Evolutionary conservation across 306 rosid genomes (phyloP).

Genomic region (Ormosia semicastrata): DNA sequence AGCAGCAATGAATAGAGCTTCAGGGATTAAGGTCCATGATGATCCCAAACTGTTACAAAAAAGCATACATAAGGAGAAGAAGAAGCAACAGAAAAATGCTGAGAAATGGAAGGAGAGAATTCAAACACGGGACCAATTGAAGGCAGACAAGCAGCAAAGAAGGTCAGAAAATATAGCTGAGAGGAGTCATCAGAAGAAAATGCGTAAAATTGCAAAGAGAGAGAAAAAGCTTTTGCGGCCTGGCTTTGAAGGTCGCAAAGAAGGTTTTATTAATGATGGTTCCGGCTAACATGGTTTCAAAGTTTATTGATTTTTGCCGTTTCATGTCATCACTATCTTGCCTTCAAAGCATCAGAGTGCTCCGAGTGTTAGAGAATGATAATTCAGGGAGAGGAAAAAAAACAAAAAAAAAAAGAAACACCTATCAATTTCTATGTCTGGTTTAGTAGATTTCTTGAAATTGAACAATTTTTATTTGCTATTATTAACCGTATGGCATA

Average conservation of each 20-base stretch:
- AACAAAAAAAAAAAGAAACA: too few species aligned
- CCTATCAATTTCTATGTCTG: neutral
- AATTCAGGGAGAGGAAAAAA: neutral
- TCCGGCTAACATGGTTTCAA: conserved; percentile 4
- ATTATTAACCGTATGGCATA: neutral
- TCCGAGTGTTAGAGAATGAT: neutral
- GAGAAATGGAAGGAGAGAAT: conserved; percentile 77
- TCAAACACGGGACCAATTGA: conserved; percentile 63
- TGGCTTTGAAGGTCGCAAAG: conserved; percentile 89
- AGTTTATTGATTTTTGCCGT: conserved; percentile 7
- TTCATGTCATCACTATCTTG: neutral
- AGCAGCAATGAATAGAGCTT: conserved; percentile 77
- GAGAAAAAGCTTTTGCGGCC: conserved; percentile 91
- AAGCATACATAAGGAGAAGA: conserved; percentile 67
- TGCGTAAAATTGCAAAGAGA: conserved; percentile 68
- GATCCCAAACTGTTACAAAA: conserved; percentile 62
- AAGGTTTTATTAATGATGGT: conserved; percentile 58
- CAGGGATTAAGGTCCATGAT: conserved; percentile 83
- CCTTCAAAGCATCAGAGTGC: neutral
- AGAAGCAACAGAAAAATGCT: conserved; percentile 67
- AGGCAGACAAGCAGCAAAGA: conserved; percentile 68
- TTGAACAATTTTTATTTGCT: neutral
- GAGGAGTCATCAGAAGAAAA: conserved; percentile 68
- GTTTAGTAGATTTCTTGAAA: neutral
- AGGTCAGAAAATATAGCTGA: conserved; percentile 70